These are phyloP conservation scores for Rhododendron kiyosumense DNA, from an alignment of 148 eudicot species.

Conservation along the genomic window DNA sequence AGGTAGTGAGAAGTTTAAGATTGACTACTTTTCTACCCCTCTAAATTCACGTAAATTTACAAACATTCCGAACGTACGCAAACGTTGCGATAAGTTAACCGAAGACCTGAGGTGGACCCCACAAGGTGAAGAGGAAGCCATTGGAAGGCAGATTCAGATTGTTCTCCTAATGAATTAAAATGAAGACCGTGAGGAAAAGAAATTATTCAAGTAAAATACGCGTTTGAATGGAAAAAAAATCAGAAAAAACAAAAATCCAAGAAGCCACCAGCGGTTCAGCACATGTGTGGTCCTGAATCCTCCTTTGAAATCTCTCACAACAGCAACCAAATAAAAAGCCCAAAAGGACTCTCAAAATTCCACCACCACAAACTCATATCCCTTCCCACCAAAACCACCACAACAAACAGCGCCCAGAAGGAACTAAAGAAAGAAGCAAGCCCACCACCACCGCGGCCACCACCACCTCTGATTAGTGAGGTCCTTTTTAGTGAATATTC, in stretches of 20 bases:
- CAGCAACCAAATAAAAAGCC: constrained; percentile 23
- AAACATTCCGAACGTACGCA: too few relatives aligned
- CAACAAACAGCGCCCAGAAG: background rate
- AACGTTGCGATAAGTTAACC: too few relatives aligned
- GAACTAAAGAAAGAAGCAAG: background rate
- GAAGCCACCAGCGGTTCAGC: constrained; percentile 10
- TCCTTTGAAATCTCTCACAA: background rate
- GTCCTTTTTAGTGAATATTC: background rate
- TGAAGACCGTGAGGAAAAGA: background rate
- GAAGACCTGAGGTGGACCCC: too few relatives aligned
- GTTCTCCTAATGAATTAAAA: background rate
- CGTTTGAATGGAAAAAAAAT: background rate
- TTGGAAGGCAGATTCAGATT: background rate
- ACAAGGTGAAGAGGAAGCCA: background rate
- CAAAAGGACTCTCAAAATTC: constrained; percentile 11
- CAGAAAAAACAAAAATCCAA: constrained; percentile 11
- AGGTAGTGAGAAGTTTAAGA: too few relatives aligned
- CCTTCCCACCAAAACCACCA: background rate
- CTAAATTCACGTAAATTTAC: too few relatives aligned
- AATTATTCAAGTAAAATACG: constrained; percentile 10
- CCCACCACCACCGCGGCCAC: background rate
- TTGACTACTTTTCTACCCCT: too few relatives aligned
- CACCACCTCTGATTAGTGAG: background rate
- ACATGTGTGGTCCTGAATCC: constrained; percentile 26
- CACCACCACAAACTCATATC: constrained; percentile 13